Evolutionary conservation across 2,329 filamentous ascomycete genomes (phyloP).

Genomic region (Xenoacremonium recifei): DNA sequence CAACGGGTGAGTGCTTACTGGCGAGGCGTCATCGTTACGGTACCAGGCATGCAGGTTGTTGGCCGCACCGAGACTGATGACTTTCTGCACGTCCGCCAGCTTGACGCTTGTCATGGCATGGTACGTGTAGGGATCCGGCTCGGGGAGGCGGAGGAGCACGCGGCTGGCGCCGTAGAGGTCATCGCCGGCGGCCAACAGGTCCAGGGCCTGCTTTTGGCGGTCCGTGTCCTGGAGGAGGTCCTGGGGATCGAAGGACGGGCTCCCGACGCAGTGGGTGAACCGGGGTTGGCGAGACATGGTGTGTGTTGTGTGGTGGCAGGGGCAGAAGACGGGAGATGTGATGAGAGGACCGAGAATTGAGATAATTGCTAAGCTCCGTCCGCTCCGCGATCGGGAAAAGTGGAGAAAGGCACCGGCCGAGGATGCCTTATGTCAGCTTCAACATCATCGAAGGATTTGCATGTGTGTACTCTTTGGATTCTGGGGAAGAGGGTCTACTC

Average conservation of each 20-base stretch:
- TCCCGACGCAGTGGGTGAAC: constrained; percentile 43
- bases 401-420: no score
- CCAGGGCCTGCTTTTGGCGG: constrained; percentile 35
- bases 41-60: constrained; percentile 53
- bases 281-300: constrained; percentile 27
- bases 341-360: no score
- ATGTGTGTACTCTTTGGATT: no score
- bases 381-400: no score
- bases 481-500: no score
- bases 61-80: constrained; percentile 40
- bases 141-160: constrained; percentile 43
- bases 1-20: constrained; percentile 24
- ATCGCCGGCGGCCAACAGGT: constrained; percentile 38
- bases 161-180: constrained; percentile 45
- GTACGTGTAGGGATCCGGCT: constrained; percentile 47
- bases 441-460: no score
- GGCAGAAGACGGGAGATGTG: neutral
- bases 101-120: constrained; percentile 51
- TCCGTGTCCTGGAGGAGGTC: constrained; percentile 37
- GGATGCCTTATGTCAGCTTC: no score
- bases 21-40: constrained; percentile 32
- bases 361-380: no score
- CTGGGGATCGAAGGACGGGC: constrained; percentile 42
- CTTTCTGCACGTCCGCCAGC: constrained; percentile 47
- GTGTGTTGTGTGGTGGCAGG: neutral